Base-by-base conservation (phyloP, 192 early-diverging fungal genomes). In the Dimargaris verticillata region DNA sequence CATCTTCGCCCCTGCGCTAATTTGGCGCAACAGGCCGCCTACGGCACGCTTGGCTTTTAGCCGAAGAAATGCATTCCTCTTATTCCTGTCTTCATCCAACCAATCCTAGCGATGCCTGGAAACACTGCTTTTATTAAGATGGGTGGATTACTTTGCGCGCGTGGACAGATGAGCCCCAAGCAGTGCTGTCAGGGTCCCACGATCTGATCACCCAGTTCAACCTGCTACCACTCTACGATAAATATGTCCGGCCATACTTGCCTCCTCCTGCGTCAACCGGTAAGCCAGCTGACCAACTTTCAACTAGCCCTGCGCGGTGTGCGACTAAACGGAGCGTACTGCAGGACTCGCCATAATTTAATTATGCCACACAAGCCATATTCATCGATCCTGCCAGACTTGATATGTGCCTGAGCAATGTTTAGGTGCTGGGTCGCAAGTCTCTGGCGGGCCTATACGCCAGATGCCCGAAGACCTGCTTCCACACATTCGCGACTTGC, bases 161-260 rank as follows among this genome's bases (percentile, higher is more conserved):
- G 2, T 38, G 33, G 7, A 38, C 2, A 38, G 33, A 38, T 7
- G 33, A 38, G 33, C 33, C 33, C 33, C 33, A 38, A 38, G 33
- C 33, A 38, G 33, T 38, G 53, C 46, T 74, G 45, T 70, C 67
- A 20, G 73, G 70, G 44, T 67, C 63, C 38, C 64, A 62, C 12
- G 73, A 74, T 60, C 64, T 74, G 11, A 44, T 74, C 1, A 66
- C 64, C 18, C 66, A 64, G 22, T 72, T 62, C 52, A 60, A 64
- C 28, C 50, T 74, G 12, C 60, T 64, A 25, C 55, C 63, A 13
- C 33, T 64, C 33, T 74, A 74, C 54, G 53, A 74, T 47, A 50
- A 66, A n/a, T 68, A 69, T 44, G 65, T 74, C 42, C 44, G 62
- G 42, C 66, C 68, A 9, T 64, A 67, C 46, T 12, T 45, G n/a